Evolutionary conservation across 2,329 filamentous ascomycete genomes (phyloP), one percentile per base, ranked within the genome.

Genomic region (Stachybotrys elegans): DNA sequence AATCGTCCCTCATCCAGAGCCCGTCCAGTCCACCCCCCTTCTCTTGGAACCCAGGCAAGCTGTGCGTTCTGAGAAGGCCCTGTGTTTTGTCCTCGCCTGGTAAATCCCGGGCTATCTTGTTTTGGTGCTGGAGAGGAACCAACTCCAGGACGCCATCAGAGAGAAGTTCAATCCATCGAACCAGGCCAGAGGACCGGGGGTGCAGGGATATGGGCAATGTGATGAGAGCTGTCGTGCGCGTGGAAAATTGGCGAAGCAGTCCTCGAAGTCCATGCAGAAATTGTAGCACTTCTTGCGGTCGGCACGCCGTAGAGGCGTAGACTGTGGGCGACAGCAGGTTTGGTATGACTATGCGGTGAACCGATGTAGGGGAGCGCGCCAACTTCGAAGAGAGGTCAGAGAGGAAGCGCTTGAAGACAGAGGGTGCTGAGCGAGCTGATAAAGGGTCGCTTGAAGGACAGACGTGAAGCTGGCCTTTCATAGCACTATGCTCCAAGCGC

Each of bases 81-180:
- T 97, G 92, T 2, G 86, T 83, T 45, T 84, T 65, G 21, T 59
- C 81, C 46, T 95, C 89, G 47, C 88, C 84, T 4, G 78, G 63
- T 27, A 48, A 58, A 46, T 53, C 67, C 72, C 32, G 75, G 68
- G 37, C 76, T 76, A 78, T 70, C 5, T 61, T 77, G 62, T 44
- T 72, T 68, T 41, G 79, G 70, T 46, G 80, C 72, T 51, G 72
- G 56, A 92, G 67, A 68, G 94, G 57, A 22, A 88, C 81, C 13
- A 98, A 73, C 65, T 97, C 91, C 19, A 96, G 69, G 6, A 95
- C 88, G 5, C 89, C 89, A 57, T 98, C 93, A 51, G 75, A 83
- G 2, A 97, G 70, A 3, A 88, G 70, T 61, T 98, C 93, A 49
- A 90, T 83, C 88, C 89, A 95, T 40, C 88, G 81, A 11, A 88